phyloP scores from a whole-genome alignment of 2,329 filamentous ascomycete species.

The Gyromitra esculenta region DNA sequence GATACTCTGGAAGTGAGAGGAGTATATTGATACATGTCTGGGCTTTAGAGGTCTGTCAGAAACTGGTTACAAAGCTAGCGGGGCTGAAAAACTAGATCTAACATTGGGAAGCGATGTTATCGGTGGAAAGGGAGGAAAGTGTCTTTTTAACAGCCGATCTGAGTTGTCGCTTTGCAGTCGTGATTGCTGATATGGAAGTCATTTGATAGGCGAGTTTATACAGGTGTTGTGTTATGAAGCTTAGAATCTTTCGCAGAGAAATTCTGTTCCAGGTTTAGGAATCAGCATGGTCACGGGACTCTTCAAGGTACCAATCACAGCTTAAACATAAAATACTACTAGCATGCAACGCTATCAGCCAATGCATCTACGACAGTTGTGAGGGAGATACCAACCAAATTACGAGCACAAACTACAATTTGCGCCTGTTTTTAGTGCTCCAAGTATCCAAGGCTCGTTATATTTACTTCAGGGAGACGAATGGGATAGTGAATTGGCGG shows the following conservation, averaged over 20 bases:
- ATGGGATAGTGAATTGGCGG: background rate
- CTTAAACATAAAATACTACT: background rate
- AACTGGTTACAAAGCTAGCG: background rate
- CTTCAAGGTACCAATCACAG: background rate
- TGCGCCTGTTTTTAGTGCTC: no score
- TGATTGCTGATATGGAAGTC: slow-evolving; percentile 30
- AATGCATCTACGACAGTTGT: background rate
- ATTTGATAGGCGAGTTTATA: slow-evolving; percentile 23
- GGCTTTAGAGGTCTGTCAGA: slow-evolving; percentile 38
- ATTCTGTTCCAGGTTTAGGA: background rate
- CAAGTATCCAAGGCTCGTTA: background rate
- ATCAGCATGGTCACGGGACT: background rate
- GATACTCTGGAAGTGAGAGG: slow-evolving; percentile 65
- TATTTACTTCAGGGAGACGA: background rate
- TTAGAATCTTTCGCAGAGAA: background rate
- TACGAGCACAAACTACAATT: no score
- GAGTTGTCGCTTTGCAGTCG: slow-evolving; percentile 50
- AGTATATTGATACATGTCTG: slow-evolving; percentile 47
- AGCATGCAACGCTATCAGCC: background rate
- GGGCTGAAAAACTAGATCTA: background rate
- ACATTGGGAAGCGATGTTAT: slow-evolving; percentile 51
- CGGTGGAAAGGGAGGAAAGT: slow-evolving; percentile 39
- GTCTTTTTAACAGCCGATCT: slow-evolving; percentile 48
- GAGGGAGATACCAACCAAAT: no score
- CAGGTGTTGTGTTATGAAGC: background rate